phyloP scores from a whole-genome alignment of 352 stramenopile species.

The Phytophthora palmivora region DNA sequence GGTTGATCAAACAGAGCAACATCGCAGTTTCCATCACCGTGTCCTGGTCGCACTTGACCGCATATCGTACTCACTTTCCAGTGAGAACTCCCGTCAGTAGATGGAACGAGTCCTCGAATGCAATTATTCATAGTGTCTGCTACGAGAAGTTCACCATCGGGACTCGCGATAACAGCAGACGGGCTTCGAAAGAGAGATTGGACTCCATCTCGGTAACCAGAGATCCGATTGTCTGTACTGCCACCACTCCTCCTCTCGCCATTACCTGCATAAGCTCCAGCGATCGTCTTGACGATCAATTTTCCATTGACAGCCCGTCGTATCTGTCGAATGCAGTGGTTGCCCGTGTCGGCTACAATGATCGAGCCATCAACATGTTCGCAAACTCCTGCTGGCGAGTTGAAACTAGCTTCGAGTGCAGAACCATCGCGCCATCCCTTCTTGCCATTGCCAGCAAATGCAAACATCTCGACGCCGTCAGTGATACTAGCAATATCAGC shows the following conservation, averaged over 20 bases:
- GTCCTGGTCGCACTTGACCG: constrained; percentile 31
- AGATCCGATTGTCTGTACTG: constrained; percentile 16
- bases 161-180: constrained; percentile 36
- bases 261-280: constrained; percentile 29
- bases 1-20: constrained; percentile 48
- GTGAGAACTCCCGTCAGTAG: constrained; percentile 2
- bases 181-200: constrained; percentile 54
- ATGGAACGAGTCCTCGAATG: constrained; percentile 44
- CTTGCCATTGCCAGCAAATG: constrained; percentile 52
- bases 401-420: constrained; percentile 49
- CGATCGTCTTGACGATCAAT: constrained; percentile 48
- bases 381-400: constrained; percentile 46
- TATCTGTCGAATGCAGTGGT: constrained; percentile 65
- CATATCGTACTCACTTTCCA: constrained; percentile 46
- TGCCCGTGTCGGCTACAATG: constrained; percentile 55
- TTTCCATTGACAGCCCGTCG: constrained; percentile 29
- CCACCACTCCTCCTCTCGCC: background rate
- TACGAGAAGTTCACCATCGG: constrained; percentile 44
- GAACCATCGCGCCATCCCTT: constrained; percentile 53
- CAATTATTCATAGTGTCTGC: constrained; percentile 71
- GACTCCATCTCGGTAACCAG: constrained; percentile 41
- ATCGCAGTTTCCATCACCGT: constrained; percentile 43
- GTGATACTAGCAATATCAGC: constrained; percentile 9
- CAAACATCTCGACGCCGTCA: constrained; percentile 46
- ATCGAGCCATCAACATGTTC: constrained; percentile 49